Conservation (phyloP, 257 asterid genomes). For the Nicotiana tabacum region DNA sequence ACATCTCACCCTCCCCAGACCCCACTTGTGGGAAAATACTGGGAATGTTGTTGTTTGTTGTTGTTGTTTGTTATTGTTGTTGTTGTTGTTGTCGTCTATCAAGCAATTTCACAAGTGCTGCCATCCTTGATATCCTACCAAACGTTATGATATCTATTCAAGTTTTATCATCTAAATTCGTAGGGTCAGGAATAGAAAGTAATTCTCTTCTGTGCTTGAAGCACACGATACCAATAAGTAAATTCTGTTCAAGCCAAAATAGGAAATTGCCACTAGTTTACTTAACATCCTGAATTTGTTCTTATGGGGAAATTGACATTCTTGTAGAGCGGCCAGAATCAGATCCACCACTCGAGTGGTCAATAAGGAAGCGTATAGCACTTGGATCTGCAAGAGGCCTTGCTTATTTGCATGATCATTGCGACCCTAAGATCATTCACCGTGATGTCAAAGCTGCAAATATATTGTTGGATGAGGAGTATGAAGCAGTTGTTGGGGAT, state of each 20-base stretch:
- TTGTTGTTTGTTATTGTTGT: too few species aligned
- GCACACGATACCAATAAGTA: neutral
- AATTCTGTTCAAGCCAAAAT: neutral
- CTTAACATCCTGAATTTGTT: neutral
- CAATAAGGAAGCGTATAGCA: conserved; percentile 61
- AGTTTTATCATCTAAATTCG: neutral
- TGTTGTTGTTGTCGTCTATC: neutral
- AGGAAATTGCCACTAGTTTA: neutral
- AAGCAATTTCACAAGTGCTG: neutral
- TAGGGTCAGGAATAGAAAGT: neutral
- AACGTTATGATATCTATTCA: neutral
- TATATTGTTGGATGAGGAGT: conserved; percentile 79
- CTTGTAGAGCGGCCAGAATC: conserved; percentile 63
- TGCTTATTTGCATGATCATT: conserved; percentile 88
- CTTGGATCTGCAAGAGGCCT: conserved; percentile 91
- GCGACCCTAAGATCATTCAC: conserved; percentile 86
- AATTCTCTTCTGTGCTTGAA: neutral
- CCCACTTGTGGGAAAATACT: too few species aligned
- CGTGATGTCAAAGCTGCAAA: conserved; percentile 91
- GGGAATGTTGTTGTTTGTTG: too few species aligned
- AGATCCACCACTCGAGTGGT: conserved; percentile 78
- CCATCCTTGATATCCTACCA: conserved; percentile 5
- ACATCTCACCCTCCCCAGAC: too few species aligned
- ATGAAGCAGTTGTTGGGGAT: conserved; percentile 95
- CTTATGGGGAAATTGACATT: neutral